These are phyloP conservation scores for Solanum hybrid DNA, from an alignment of 305 asterid species.

Conservation along the genomic window DNA sequence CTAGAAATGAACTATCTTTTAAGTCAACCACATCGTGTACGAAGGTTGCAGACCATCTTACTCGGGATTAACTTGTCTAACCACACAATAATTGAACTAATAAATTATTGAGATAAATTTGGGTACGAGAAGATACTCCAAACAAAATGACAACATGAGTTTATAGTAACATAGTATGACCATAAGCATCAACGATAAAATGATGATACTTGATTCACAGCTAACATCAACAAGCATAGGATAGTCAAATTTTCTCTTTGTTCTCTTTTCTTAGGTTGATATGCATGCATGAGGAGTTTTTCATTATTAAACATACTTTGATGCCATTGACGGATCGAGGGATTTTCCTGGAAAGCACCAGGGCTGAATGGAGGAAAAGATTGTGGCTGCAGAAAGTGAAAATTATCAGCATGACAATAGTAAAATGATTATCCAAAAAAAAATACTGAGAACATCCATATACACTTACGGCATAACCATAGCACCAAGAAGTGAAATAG, in stretches of 20 bases:
- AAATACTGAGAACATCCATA: not conserved
- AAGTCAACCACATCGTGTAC: not conserved
- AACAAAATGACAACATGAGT: not conserved
- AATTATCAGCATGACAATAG: not conserved
- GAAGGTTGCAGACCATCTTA: not conserved
- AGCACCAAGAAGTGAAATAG: constrained; percentile 92
- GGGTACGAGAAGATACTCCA: not conserved
- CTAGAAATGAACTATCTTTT: not conserved
- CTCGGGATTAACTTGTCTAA: not conserved
- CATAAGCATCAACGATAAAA: not conserved
- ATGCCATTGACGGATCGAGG: constrained; percentile 75
- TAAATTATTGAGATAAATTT: not conserved
- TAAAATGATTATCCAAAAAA: not conserved
- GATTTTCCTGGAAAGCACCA: constrained; percentile 88
- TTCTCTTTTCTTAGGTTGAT: not conserved
- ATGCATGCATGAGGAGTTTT: not conserved
- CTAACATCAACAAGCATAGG: not conserved
- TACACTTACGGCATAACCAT: constrained; percentile 96
- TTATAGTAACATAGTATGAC: not conserved
- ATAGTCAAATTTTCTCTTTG: not conserved
- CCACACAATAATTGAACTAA: not conserved
- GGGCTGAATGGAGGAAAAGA: constrained; percentile 94
- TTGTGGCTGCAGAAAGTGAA: constrained; percentile 54
- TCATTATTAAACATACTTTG: constrained; percentile 40
- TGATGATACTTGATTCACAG: not conserved